Evolutionary conservation across 75 land plant genomes (phyloP), one percentile per base, ranked within the genome.

Genomic region (Chamaecyparis obtusa): DNA sequence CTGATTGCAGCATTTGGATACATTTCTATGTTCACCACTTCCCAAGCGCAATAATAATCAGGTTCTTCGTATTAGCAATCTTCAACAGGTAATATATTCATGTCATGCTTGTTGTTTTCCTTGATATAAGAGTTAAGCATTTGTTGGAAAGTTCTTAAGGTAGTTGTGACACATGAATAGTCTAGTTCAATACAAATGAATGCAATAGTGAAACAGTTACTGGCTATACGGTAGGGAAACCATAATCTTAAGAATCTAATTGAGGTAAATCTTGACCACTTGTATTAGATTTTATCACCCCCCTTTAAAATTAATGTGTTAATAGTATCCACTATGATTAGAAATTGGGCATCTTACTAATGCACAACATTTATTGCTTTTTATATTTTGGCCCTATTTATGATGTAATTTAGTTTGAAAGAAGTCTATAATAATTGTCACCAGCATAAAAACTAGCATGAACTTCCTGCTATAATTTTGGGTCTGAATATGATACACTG

Each of bases 1-100:
- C 3, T 87, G 21, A 51, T 86, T 86, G 83, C 95, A 98, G 99
- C 99, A 98, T 81, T 88, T 98, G 88, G 93, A 95, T 76, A 89
- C 92, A 43, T 88, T 96, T 88, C 94, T 93, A 76, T 89, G 91
- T 89, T 92, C 93, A 86, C 99, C 98, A 69, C 98, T 98, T 86
- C 99, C 99, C 32, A 96, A 92, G 81, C 93, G 99, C 30, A 94
- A 88, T 81, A 88, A 44, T 37, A 94, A 92, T 81, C 98, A 95
- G 87, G 81, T 90, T 9, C 92, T 98, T 81, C 97, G 99, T 39
- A 91, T 95, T 41, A 94, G 99, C 88, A 90, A 93, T 48, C 93
- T 98, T 60, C 99, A 98, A 85, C 97, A 98, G 99, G 99, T 98
- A 80, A 33, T 85, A 24, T 10, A 5, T 39, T 39, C 9, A 24